Conservation (phyloP, 495 filamentous ascomycete species). For the Neurospora cerealis region DNA sequence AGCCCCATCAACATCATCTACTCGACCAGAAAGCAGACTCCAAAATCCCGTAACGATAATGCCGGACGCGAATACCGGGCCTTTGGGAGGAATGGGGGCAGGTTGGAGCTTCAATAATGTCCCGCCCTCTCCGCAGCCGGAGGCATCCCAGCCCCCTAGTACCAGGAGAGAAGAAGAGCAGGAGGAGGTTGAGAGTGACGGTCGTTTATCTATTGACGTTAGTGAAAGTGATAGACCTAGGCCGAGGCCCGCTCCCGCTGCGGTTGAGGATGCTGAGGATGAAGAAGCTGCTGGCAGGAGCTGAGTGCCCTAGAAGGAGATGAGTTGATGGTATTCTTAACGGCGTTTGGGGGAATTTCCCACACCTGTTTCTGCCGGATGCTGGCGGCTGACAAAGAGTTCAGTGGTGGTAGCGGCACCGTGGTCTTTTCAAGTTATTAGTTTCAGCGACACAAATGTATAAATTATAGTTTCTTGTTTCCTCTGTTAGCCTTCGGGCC, state of each 20-base stretch:
- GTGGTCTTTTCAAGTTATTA: neutral
- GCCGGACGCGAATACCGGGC: neutral
- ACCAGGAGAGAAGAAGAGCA: neutral
- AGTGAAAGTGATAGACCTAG: neutral
- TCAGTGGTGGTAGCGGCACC: neutral
- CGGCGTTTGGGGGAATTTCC: neutral
- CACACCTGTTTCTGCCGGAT: neutral
- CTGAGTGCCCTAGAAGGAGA: neutral
- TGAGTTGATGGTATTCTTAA: neutral
- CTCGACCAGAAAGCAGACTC: neutral
- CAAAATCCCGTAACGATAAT: neutral
- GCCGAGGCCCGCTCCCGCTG: neutral
- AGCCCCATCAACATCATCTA: neutral
- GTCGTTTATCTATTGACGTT: neutral
- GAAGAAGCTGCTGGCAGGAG: neutral
- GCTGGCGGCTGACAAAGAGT: neutral
- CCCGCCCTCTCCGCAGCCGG: neutral
- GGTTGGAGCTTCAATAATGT: neutral
- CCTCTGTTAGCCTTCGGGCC: neutral
- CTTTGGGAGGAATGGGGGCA: neutral
- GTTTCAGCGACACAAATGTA: neutral
- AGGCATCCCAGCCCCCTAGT: neutral
- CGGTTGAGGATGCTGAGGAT: neutral
- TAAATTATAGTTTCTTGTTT: neutral
- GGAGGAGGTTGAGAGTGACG: neutral